Evolutionary conservation across 2,329 filamentous ascomycete genomes (phyloP).

Genomic region (Colletotrichum coccodes): DNA sequence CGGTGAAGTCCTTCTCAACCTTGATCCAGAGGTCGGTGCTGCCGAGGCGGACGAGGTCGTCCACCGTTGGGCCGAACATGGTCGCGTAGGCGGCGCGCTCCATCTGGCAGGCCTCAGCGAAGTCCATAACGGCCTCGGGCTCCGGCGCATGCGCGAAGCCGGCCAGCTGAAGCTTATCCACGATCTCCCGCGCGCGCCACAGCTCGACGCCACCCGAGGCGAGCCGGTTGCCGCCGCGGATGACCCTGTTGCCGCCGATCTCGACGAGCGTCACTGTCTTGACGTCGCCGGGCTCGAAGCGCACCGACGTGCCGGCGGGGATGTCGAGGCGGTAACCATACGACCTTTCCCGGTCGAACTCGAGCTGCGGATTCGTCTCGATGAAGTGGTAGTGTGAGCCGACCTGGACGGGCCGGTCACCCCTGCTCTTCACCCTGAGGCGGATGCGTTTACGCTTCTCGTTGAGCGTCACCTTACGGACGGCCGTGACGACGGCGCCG

Average conservation of each 20-base stretch:
- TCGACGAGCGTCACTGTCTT: slow-evolving; percentile 92
- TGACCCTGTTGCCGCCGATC: slow-evolving; percentile 83
- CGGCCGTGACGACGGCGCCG: slow-evolving; percentile 80
- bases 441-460: slow-evolving; percentile 77
- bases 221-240: slow-evolving; percentile 85
- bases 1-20: slow-evolving; percentile 86
- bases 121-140: slow-evolving; percentile 62
- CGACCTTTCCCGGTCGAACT: slow-evolving; percentile 84
- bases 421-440: slow-evolving; percentile 83
- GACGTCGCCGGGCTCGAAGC: slow-evolving; percentile 93
- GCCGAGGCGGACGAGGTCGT: slow-evolving; percentile 84
- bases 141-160: slow-evolving; percentile 84
- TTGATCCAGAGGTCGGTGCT: slow-evolving; percentile 89
- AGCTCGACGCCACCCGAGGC: slow-evolving; percentile 78
- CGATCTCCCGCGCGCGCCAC: slow-evolving; percentile 71
- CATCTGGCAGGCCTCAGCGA: slow-evolving; percentile 74
- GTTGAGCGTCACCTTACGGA: slow-evolving; percentile 76
- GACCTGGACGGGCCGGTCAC: slow-evolving; percentile 90
- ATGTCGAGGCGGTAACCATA: slow-evolving; percentile 93
- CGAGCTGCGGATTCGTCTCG: slow-evolving; percentile 89
- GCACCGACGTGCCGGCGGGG: slow-evolving; percentile 87
- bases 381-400: slow-evolving; percentile 97
- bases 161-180: slow-evolving; percentile 72
- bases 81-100: slow-evolving; percentile 80
- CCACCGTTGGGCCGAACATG: slow-evolving; percentile 94